Base-by-base conservation (phyloP, 2,329 filamentous ascomycete genomes). In the Huntiella bhutanensis region DNA sequence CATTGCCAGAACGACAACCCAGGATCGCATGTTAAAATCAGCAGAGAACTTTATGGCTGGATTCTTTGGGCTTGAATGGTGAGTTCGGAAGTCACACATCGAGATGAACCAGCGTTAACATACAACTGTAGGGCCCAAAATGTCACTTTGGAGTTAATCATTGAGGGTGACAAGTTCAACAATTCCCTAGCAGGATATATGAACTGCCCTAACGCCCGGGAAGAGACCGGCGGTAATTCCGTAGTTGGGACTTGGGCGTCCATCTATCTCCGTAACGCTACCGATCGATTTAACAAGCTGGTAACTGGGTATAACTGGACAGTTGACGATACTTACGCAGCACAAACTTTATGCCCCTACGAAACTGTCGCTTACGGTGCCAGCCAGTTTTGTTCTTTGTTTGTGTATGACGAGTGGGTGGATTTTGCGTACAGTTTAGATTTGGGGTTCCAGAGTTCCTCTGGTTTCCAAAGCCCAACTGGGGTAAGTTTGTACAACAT, bases 31-130 rank as follows among this genome's bases (percentile, higher is more conserved):
- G 81, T 64, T 80, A 16, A 77, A 85, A 57, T 79, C 71, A 35
- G 80, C 80, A 3, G 80, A 86, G 59, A 80, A 86, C 59, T 86
- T 84, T 60, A 62, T 85, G 56, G 77, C 80, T 4, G 82, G 82
- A 0, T 86, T 86, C 63, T 86, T 86, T 55, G 81, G 81, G 0
- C 67, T 84, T 0, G 71, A 79, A 41, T 86, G 80, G 66, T 68
- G 54, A 32, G 60, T 45, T 41, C 4, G 4, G 10, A 16, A 5
- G n/a, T 10, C 1, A 35, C 34, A 36, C 7, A 28, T 28, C 1
- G 22, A n/a, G 35, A 28, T 28, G 7, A 28, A 28, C 6, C 22
- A 28, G 7, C 22, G 7, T 7, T n/a, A 28, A 38, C 35, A 33
- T 7, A 38, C 11, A 15, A 13, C n/a, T 33, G 8, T 39, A 69